Percentiles rank a stretch among this genome's conserved stretches.
Conservation (phyloP, 2,329 filamentous ascomycete genomes). For the Geosmithia morbida region DNA sequence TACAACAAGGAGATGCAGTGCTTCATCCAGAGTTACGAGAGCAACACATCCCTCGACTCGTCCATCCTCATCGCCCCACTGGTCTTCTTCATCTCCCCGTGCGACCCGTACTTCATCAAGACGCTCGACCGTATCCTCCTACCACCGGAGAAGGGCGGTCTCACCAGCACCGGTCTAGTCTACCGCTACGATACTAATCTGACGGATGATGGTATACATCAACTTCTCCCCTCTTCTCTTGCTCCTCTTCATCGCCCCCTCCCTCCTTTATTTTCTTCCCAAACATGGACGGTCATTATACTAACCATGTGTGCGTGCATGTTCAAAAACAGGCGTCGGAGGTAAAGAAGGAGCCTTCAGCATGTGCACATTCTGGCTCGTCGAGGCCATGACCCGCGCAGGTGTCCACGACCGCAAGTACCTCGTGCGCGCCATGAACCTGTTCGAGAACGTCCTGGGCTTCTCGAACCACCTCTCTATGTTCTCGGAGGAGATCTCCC, state of each 20-base stretch:
- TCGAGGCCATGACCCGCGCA: conserved; percentile 62
- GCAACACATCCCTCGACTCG: conserved; percentile 54
- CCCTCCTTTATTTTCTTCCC: neutral
- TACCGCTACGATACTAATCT: conserved; percentile 59
- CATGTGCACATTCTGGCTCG: conserved; percentile 76
- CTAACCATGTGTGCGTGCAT: too few relatives aligned
- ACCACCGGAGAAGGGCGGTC: conserved; percentile 58
- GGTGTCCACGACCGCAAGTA: conserved; percentile 51
- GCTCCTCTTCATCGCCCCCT: neutral
- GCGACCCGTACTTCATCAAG: conserved; percentile 59
- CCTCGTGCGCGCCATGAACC: conserved; percentile 43
- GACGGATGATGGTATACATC: conserved; percentile 48
- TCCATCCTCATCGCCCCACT: conserved; percentile 63
- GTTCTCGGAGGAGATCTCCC: conserved; percentile 67
- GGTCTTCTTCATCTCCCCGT: conserved; percentile 67
- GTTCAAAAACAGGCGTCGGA: conserved; percentile 41
- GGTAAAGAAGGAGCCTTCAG: conserved; percentile 63
- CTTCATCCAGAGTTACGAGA: conserved; percentile 68
- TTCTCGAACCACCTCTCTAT: conserved; percentile 67
- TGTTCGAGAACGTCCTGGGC: conserved; percentile 66
- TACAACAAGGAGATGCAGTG: conserved; percentile 56
- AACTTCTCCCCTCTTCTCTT: neutral
- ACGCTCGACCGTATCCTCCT: conserved; percentile 60
- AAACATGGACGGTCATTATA: too few relatives aligned
- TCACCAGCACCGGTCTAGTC: conserved; percentile 62